Conservation (phyloP, 1,284 basidiomycete species). For the Cryptococcus floricola region DNA sequence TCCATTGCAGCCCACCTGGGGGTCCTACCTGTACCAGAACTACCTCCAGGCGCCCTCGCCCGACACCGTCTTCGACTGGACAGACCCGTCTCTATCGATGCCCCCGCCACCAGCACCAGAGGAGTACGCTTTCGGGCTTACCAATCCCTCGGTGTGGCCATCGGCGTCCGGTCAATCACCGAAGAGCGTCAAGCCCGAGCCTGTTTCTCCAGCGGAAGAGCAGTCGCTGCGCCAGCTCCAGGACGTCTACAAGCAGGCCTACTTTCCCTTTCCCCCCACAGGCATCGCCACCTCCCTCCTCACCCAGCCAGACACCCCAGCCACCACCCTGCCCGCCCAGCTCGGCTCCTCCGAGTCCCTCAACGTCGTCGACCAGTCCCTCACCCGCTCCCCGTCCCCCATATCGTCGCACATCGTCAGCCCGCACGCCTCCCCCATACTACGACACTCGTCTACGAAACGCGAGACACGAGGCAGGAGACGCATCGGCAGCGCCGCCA, state of each 20-base stretch:
- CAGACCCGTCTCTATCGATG: constrained; percentile 8
- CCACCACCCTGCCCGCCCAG: not conserved
- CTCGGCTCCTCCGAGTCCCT: constrained; percentile 25
- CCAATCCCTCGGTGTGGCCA: constrained; percentile 5
- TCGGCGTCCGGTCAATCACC: constrained; percentile 5
- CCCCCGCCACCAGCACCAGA: not conserved
- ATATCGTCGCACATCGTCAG: constrained; percentile 15
- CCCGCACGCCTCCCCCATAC: constrained; percentile 11
- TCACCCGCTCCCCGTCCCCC: constrained; percentile 20
- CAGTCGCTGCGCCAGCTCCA: constrained; percentile 6
- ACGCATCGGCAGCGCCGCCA: constrained; percentile 3
- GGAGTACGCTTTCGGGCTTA: constrained; percentile 18
- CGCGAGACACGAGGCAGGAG: not conserved
- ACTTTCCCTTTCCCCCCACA: constrained; percentile 5
- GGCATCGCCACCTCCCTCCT: constrained; percentile 36
- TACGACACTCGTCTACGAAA: constrained; percentile 1
- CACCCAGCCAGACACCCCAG: constrained; percentile 8
- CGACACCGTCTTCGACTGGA: constrained; percentile 23
- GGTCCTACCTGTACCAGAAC: constrained; percentile 44
- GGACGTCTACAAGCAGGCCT: constrained; percentile 1
- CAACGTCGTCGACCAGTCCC: constrained; percentile 30
- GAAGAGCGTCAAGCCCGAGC: constrained; percentile 11
- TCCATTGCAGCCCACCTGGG: constrained; percentile 29
- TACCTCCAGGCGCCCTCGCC: constrained; percentile 35
- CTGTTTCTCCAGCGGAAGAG: not conserved